Evolutionary conservation across 495 filamentous ascomycete species (phyloP), one percentile per base, ranked within the genome.

Genomic region (Apodospora peruviana): DNA sequence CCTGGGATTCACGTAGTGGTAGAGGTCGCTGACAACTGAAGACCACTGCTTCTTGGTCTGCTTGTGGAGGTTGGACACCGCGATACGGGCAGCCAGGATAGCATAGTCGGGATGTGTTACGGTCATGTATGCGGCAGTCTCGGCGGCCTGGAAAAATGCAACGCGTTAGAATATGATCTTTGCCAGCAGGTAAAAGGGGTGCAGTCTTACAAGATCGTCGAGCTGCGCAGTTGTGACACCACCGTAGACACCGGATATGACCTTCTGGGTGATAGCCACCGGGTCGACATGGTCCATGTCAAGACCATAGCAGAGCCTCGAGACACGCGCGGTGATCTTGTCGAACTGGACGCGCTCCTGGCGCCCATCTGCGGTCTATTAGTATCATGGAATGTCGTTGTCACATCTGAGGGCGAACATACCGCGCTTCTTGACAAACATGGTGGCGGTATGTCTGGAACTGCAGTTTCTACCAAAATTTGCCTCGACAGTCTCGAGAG

Each of bases 301-400:
- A 47, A 98, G 83, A 48, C 93, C 91, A 68, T 98, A 98, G 78
- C 93, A 98, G 45, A 98, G 81, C 45, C 93, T 80, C 22, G 93
- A 98, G 37, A 98, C 93, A 69, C 93, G 90, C 54, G 93, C 93
- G 51, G 93, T 97, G 79, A 98, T 98, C 74, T 98, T 98, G 76
- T 98, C 93, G 77, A 98, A 98, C 68, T 98, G 93, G 48, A 98
- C 93, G 68, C 93, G 93, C 81, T 98, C 93, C 77, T 97, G 96
- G 77, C 93, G 91, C 72, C 93, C 93, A 78, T 98, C 91, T 97
- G 43, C 4, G 23, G 2, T 36, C 12, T 21, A 20, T 50, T 41
- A 62, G 74, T 34, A 71, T 57, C 24, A 11, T 1, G 12, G 16
- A 25, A 10, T 1, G 18, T 10, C 18, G 12, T 14, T 5, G 2